Conservation (phyloP, 1,139 yeast species). For the Meyerozyma carpophila region DNA sequence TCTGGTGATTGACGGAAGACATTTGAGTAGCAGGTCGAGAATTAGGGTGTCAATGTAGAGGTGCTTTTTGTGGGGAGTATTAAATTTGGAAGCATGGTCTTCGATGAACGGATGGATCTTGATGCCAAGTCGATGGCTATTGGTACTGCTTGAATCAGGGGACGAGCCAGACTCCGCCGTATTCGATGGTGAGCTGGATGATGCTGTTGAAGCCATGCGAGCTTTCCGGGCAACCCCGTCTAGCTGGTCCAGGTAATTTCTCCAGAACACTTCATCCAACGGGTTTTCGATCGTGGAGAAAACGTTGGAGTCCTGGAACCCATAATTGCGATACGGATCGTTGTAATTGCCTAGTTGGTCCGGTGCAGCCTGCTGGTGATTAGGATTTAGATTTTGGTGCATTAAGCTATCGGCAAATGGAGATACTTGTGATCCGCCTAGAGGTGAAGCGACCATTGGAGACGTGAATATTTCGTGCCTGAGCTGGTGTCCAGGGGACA, state of each 20-base stretch:
- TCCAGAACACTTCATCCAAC: constrained; percentile 30
- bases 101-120: constrained; percentile 4
- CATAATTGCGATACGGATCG: constrained; percentile 9
- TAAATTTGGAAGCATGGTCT: constrained; percentile 16
- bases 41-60: constrained; percentile 23
- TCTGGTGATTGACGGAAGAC: constrained; percentile 15
- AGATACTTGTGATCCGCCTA: constrained; percentile 8
- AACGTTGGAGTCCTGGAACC: constrained; percentile 28
- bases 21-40: constrained; percentile 14
- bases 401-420: not conserved
- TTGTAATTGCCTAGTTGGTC: constrained; percentile 2
- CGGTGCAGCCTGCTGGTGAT: not conserved
- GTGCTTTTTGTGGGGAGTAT: constrained; percentile 22
- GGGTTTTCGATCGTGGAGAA: constrained; percentile 37
- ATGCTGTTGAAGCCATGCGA: constrained; percentile 15
- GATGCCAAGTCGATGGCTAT: not conserved
- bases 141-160: constrained; percentile 14
- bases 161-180: constrained; percentile 27
- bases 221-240: not conserved
- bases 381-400: not conserved
- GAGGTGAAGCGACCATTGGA: constrained; percentile 8
- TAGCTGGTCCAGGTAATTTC: constrained; percentile 5
- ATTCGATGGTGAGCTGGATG: constrained; percentile 33
- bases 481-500: constrained; percentile 1
- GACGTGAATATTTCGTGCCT: not conserved